These are phyloP conservation scores for Cunninghamia lanceolata DNA, from an alignment of 75 land plant genomes.

Conservation along the genomic window DNA sequence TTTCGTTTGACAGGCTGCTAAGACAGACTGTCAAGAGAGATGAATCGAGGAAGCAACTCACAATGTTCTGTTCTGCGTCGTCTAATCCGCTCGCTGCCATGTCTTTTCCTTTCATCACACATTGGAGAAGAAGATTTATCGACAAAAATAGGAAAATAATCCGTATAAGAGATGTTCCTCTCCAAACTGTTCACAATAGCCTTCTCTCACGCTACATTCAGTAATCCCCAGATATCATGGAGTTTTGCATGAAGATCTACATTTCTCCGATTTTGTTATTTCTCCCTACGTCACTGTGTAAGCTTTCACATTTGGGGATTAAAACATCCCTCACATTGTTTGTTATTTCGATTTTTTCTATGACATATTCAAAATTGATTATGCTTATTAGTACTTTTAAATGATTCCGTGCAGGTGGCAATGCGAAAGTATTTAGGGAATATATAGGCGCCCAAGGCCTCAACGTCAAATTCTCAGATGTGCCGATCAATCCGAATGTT, in stretches of 20 bases:
- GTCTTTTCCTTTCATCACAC: neutral
- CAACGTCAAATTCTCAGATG: constrained; percentile 20
- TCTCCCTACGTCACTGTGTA: neutral
- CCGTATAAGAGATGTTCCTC: neutral
- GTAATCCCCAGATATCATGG: neutral
- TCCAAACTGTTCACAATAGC: too few species aligned
- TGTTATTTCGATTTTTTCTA: too few species aligned
- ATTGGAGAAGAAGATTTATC: too few species aligned
- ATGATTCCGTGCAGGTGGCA: neutral
- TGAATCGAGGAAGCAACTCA: neutral
- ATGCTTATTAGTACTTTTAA: too few species aligned
- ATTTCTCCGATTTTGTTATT: neutral
- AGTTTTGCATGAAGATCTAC: neutral
- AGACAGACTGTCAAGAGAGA: neutral
- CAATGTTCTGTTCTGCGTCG: too few species aligned
- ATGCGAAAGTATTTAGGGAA: constrained; percentile 16
- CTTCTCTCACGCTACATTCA: too few species aligned
- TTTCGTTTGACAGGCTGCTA: too few species aligned
- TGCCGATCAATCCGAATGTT: constrained; percentile 19
- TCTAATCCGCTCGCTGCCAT: neutral
- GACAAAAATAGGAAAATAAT: too few species aligned
- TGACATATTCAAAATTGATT: neutral
- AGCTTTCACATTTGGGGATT: neutral
- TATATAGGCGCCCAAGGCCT: constrained; percentile 28
- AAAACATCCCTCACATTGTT: too few species aligned